Evolutionary conservation across 192 early-diverging fungal genomes (phyloP), one percentile per base, ranked within the genome.

Genomic region (Cladochytrium replicatum): DNA sequence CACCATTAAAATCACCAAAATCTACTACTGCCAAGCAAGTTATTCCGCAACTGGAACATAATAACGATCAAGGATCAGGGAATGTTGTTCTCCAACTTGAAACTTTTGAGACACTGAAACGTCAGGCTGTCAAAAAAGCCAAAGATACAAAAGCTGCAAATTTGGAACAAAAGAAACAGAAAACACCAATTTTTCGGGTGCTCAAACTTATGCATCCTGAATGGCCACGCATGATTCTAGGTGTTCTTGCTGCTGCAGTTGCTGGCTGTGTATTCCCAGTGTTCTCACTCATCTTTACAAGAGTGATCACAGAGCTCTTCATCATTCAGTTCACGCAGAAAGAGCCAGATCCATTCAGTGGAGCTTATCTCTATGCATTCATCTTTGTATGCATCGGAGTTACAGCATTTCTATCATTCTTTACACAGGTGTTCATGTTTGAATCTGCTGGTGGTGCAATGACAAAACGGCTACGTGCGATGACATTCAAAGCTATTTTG

Each of bases 261-360:
- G 78, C 77, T 56, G 91, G 88, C 38, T 73, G 71, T 6, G 64
- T 86, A 7, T 78, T 87, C 55, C 91, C 91, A 9, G 55, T 80
- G 11, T 94, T 91, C 62, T 78, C 89, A 23, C 58, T 86, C 17
- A 34, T 73, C 2, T 64, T 68, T 42, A 42, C 61, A 25, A 55
- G 52, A n/a, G 29, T 74, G 15, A 59, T 72, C 30, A 50, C 49
- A 4, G 57, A 50, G 11, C 57, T 72, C 23, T 43, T 43, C 42
- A 37, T 13, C 11, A 13, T 37, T 37, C n/a, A 11, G n/a, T 52
- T 15, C 21, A 23, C 24, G 13, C 37, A 19, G 27, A 64, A 19
- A 22, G 39, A 23, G 43, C 52, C 4, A 34, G 5, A 15, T 25
- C 43, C 6, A 50, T 43, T 21, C 29, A 43, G 28, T n/a, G 29